phyloP scores from a whole-genome alignment of 441 rosid genomes.

The Eutrema salsugineum region DNA sequence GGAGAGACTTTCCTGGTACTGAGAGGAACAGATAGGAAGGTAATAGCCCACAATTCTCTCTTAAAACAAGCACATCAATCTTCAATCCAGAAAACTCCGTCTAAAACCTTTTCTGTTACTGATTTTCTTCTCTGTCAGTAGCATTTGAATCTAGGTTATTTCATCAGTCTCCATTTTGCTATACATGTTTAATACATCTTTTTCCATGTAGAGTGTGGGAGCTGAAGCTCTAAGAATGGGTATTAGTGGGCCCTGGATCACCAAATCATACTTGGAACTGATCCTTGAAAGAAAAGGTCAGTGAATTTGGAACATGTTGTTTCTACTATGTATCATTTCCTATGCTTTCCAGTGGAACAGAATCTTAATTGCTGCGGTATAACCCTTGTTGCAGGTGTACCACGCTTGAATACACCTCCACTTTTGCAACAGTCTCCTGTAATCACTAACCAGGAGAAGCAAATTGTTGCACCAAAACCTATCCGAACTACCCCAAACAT shows the following conservation, averaged over 20 bases:
- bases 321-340: conserved; percentile 7
- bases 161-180: conserved; percentile 1
- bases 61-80: conserved; percentile 19
- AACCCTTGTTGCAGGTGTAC: conserved; percentile 72
- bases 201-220: conserved; percentile 75
- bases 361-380: conserved; percentile 18
- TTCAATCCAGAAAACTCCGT: conserved; percentile 1
- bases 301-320: conserved; percentile 3
- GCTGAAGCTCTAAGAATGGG: conserved; percentile 87
- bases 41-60: conserved; percentile 40
- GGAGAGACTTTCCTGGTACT: conserved; percentile 91
- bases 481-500: conserved; percentile 80
- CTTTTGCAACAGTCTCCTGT: conserved; percentile 51
- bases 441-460: conserved; percentile 60
- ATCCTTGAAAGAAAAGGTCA: conserved; percentile 93
- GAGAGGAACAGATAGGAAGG: conserved; percentile 92
- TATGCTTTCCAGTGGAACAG: conserved; percentile 13
- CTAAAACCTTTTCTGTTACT: neutral
- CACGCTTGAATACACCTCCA: conserved; percentile 96
- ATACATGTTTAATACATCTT: conserved; percentile 24
- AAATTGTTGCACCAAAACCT: conserved; percentile 87
- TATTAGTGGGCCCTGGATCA: conserved; percentile 87
- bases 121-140: neutral
- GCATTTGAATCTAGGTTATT: neutral
- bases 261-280: conserved; percentile 94